Evolutionary conservation across 2,329 filamentous ascomycete genomes (phyloP), one percentile per base, ranked within the genome.

Genomic region (Trichoderma lentiforme): DNA sequence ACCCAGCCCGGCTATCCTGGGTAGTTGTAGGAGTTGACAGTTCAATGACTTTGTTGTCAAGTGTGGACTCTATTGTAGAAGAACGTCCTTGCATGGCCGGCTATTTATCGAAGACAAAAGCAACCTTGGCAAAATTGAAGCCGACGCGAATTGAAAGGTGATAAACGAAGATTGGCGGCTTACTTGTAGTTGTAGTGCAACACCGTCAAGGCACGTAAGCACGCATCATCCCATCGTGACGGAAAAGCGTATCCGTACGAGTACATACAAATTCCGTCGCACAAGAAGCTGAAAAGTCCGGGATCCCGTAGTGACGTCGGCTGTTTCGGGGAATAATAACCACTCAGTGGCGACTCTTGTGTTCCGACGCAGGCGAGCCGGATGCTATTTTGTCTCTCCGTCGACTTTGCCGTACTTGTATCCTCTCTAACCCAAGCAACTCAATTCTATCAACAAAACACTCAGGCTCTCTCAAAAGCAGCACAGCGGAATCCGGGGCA

Each of bases 291-390:
- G 21, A 62, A 70, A 70, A 70, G 57, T 36, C 57, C 57, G 67
- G 57, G 21, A 53, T 70, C 57, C 67, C 67, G 67, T 62, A 34
- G 69, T 71, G 69, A 71, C 69, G 61, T 66, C 69, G 69, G 69
- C 69, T 71, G 58, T 71, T 71, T 71, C 69, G 69, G 69, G 62
- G 69, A 71, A 71, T 71, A 71, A 56, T 30, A 53, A 28, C 67
- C 67, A 70, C 28, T 70, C 67, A 36, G 57, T 70, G 67, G 67
- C 67, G 67, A 70, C 30, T 9, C 28, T 62, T 70, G 67, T 70
- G 67, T 4, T 36, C 28, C 67, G 24, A 15, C 30, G 39, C 67
- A 70, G 67, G 67, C 67, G 67, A 70, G 21, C 26, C 67, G 57
- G 57, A 34, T 28, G 15, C 39, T 51, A 24, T 60, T 57, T 21